These are phyloP conservation scores for Russula sp. DNA, from an alignment of 768 basidiomycete genomes.

Conservation along the genomic window DNA sequence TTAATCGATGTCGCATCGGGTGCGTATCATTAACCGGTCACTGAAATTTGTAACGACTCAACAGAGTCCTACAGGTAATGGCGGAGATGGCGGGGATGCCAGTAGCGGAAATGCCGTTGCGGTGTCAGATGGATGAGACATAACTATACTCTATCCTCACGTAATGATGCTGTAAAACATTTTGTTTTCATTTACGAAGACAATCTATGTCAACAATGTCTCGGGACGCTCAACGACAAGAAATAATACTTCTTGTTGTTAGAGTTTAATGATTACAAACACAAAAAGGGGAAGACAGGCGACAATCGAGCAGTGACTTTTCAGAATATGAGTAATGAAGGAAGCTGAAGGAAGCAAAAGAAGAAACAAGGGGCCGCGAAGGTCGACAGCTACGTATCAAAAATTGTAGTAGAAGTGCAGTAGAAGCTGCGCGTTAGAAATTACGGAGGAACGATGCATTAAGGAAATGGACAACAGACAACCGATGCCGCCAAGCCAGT, in stretches of 20 bases:
- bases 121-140: slow-evolving; percentile 3
- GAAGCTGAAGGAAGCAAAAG: slow-evolving; percentile 45
- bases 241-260: slow-evolving; percentile 19
- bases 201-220: not conserved
- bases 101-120: slow-evolving; percentile 17
- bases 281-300: slow-evolving; percentile 5
- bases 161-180: not conserved
- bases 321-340: slow-evolving; percentile 35
- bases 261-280: slow-evolving; percentile 21
- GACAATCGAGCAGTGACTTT: slow-evolving; percentile 17
- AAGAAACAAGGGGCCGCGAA: slow-evolving; percentile 12
- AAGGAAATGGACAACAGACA: slow-evolving; percentile 22
- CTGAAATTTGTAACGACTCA: not conserved
- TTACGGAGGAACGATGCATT: slow-evolving; percentile 13
- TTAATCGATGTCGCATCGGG: slow-evolving; percentile 35
- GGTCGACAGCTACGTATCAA: slow-evolving; percentile 19
- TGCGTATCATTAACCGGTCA: slow-evolving; percentile 25
- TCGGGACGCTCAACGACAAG: slow-evolving; percentile 8
- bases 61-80: slow-evolving; percentile 5
- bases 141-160: not conserved
- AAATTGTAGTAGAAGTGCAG: not conserved
- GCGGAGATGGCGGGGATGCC: slow-evolving; percentile 24
- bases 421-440: slow-evolving; percentile 16
- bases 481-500: slow-evolving; percentile 13
- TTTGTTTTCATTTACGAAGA: not conserved